These are phyloP conservation scores for Monascus ruber DNA, from an alignment of 2,329 filamentous ascomycete species.

Conservation along the genomic window DNA sequence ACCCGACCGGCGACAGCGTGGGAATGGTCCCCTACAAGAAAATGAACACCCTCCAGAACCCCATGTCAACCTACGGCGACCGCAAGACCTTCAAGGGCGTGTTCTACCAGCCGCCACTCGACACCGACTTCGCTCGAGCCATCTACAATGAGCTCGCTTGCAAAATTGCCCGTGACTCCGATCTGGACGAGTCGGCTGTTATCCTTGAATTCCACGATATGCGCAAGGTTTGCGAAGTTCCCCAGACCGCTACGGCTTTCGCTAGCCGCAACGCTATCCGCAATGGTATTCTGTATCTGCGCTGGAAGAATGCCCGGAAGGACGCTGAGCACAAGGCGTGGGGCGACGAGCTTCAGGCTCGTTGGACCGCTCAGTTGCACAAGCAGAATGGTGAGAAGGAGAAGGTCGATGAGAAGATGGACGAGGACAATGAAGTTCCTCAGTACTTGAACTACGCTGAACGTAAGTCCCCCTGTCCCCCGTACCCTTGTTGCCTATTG, in stretches of 20 bases:
- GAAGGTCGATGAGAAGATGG: too few relatives aligned
- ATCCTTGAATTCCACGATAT: slow-evolving; percentile 36
- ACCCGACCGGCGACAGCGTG: slow-evolving; percentile 26
- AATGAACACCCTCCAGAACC: slow-evolving; percentile 30
- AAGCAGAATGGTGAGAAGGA: slow-evolving; percentile 1
- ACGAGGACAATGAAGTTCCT: slow-evolving; percentile 8
- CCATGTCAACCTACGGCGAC: slow-evolving; percentile 26
- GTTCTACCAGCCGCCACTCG: slow-evolving; percentile 34
- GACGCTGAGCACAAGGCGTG: slow-evolving; percentile 29
- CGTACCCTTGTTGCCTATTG: neutral
- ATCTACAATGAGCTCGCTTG: slow-evolving; percentile 21
- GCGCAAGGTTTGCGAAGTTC: slow-evolving; percentile 27
- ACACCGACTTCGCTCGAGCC: slow-evolving; percentile 18
- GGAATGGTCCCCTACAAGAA: slow-evolving; percentile 31
- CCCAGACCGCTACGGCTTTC: slow-evolving; percentile 31
- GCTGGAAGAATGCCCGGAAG: slow-evolving; percentile 29
- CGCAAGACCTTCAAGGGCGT: slow-evolving; percentile 34
- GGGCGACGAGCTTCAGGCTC: slow-evolving; percentile 23
- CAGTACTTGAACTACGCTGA: slow-evolving; percentile 28
- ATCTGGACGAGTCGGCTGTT: slow-evolving; percentile 19
- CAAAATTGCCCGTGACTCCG: slow-evolving; percentile 15
- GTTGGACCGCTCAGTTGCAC: slow-evolving; percentile 16
- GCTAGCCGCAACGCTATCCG: slow-evolving; percentile 36
- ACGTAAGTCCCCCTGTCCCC: slow-evolving; percentile 13
- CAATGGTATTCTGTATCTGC: slow-evolving; percentile 31